These are phyloP conservation scores for Chalaropsis thielavioides DNA, from an alignment of 2,329 filamentous ascomycete species.

Conservation along the genomic window DNA sequence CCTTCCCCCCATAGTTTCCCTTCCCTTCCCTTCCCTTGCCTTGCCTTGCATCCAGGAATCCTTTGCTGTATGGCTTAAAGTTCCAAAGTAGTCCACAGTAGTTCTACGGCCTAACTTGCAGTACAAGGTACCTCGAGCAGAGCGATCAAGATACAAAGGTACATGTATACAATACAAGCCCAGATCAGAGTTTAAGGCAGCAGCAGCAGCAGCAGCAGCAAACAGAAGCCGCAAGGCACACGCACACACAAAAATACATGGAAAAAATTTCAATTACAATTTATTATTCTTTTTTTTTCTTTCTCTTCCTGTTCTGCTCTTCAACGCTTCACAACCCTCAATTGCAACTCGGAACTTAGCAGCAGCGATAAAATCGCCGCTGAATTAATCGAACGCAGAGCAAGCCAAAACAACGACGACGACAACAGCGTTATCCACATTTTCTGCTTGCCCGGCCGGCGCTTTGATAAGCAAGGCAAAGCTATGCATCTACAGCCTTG, in stretches of 20 bases:
- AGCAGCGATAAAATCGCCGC: neutral
- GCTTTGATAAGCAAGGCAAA: conserved; percentile 6
- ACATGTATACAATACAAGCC: no score
- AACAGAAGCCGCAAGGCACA: neutral
- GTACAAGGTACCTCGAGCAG: neutral
- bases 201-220: no score
- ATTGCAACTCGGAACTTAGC: neutral
- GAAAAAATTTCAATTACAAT: neutral
- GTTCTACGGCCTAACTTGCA: neutral
- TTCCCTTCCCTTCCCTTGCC: neutral
- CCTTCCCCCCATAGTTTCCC: neutral
- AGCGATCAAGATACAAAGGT: neutral
- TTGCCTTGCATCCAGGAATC: neutral
- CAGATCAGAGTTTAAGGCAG: neutral
- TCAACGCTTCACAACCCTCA: neutral
- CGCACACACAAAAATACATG: neutral
- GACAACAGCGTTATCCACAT: neutral
- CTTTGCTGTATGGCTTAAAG: neutral
- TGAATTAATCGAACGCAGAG: neutral
- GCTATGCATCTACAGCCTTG: conserved; percentile 4
- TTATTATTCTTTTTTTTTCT: neutral
- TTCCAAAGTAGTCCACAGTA: no score
- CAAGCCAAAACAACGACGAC: neutral
- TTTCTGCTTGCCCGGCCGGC: neutral
- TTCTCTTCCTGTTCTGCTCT: neutral